These are phyloP conservation scores for Amoebophrya sp. DNA, from an alignment of 169 alveolate genomes.

Conservation along the genomic window DNA sequence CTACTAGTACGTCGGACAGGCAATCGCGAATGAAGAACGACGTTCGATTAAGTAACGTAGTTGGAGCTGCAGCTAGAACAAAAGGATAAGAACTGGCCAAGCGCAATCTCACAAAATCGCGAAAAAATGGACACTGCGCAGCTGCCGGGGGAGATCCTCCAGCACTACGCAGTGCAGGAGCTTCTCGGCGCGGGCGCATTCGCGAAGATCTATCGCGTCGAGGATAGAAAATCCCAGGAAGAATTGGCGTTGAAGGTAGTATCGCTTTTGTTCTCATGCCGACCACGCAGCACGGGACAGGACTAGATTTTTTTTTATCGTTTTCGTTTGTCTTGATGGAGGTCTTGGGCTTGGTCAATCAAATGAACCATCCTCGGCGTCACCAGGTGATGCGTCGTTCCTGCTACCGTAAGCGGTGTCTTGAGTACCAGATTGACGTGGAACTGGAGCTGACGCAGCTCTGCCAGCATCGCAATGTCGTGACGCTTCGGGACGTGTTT, in stretches of 20 bases:
- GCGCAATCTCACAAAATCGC: too few relatives aligned
- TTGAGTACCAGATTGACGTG: background rate
- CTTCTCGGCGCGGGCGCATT: background rate
- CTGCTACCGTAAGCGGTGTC: background rate
- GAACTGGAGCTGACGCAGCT: background rate
- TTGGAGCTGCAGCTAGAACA: too few relatives aligned
- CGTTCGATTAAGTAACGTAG: too few relatives aligned
- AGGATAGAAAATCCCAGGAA: background rate
- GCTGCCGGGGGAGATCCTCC: too few relatives aligned
- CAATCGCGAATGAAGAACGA: too few relatives aligned
- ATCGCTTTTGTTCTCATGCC: background rate
- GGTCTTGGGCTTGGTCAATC: background rate
- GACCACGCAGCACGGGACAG: too few relatives aligned
- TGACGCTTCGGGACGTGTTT: background rate
- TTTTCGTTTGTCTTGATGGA: background rate
- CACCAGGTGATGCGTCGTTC: background rate
- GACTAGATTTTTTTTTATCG: too few relatives aligned
- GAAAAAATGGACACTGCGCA: too few relatives aligned
- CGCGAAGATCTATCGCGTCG: background rate
- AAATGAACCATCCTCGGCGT: background rate
- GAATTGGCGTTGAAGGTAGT: background rate
- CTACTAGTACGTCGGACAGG: too few relatives aligned
- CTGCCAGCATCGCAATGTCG: background rate
- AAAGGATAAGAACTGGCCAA: too few relatives aligned
- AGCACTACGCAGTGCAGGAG: too few relatives aligned